These are phyloP conservation scores for Torulaspora globosa DNA, from an alignment of 1,139 yeast genomes.

Conservation along the genomic window DNA sequence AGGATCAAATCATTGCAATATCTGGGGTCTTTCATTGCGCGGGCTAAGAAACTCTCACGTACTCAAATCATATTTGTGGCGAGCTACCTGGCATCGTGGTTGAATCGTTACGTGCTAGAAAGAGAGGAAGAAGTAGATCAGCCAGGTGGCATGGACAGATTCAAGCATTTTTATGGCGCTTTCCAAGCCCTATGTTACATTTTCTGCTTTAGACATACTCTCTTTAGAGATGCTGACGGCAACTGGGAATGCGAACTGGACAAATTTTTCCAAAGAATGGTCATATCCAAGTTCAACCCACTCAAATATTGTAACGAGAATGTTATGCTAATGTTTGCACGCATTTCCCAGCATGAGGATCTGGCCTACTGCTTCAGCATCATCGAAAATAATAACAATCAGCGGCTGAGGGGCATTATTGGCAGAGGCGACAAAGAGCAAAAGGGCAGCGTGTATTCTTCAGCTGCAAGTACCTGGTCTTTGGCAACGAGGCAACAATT, in stretches of 20 bases:
- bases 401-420: constrained; percentile 41
- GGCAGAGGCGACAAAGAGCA: constrained; percentile 37
- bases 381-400: constrained; percentile 77
- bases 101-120: constrained; percentile 72
- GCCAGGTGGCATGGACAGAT: constrained; percentile 72
- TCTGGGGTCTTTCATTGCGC: constrained; percentile 82
- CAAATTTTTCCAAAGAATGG: constrained; percentile 78
- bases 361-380: constrained; percentile 92
- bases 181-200: constrained; percentile 88
- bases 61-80: constrained; percentile 75
- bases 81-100: constrained; percentile 76
- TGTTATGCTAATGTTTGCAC: constrained; percentile 90
- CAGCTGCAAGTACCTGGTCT: constrained; percentile 30
- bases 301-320: constrained; percentile 90
- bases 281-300: constrained; percentile 88
- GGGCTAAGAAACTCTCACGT: constrained; percentile 70
- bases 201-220: constrained; percentile 78
- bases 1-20: constrained; percentile 89
- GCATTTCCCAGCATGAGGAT: constrained; percentile 82
- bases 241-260: constrained; percentile 82
- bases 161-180: constrained; percentile 85
- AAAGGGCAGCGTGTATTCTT: constrained; percentile 34
- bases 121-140: constrained; percentile 75
- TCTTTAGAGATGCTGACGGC: constrained; percentile 45
- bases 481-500: constrained; percentile 65